Base-by-base conservation (phyloP, 1,284 basidiomycete species). In the Cystobasidiaceae sp. region DNA sequence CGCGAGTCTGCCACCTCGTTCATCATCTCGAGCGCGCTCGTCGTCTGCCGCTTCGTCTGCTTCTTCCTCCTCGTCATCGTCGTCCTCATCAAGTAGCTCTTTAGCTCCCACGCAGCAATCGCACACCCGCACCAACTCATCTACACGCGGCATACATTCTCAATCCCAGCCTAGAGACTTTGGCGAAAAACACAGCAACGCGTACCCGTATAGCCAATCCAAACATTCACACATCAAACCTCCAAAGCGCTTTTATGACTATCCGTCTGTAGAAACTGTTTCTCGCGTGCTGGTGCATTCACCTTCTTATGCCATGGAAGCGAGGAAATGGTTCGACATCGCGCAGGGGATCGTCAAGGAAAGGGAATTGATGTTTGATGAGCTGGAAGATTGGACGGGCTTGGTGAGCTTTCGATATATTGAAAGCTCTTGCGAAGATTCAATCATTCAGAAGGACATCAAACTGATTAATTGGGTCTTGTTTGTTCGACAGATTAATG, bases 271-370 rank as follows among this genome's bases (percentile, higher is more conserved):
- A 28, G 21, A 43, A n/a, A 21, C 32, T n/a, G 21, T 56, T 2
- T 13, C 5, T n/a, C 41, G 45, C 23, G 33, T 56, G 1, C 13
- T 56, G 23, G 17, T 19, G 21, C 15, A 19, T 30, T 23, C 30
- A 3, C 39, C 54, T 28, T 34, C 27, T n/a, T 44, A 43, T 56
- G 54, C 39, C 3, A 44, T 30, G 32, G 54, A 56, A 21, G 54
- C 41, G 27, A 56, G 39, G 28, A 56, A 56, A 56, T 56, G 54
- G 54, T 56, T 56, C n/a, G 54, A 56, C 11, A 21, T 43, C 23
- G 54, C 54, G 27, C 32, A 25, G 45, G 37, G 32, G 41, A 44
- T 56, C 30, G 17, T 23, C 13, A 9, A 11, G 4, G 54, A 43
- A 4, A 41, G 32, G 32, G 41, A 41, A 13, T 19, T 28, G 8